Conservation (phyloP, 2,329 filamentous ascomycete genomes). For the Fusarium sp. region DNA sequence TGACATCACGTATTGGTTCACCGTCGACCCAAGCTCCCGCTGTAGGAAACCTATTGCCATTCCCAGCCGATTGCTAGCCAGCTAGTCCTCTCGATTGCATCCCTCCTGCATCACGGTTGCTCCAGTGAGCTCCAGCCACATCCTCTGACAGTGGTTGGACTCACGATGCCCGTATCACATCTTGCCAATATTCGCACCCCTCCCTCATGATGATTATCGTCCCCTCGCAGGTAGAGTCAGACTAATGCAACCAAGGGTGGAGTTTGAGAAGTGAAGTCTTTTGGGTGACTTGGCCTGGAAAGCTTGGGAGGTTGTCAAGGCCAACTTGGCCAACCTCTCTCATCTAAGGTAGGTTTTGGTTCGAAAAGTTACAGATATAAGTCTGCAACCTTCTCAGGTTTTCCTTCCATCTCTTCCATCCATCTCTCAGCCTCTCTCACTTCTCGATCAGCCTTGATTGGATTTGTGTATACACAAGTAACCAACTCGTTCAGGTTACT, state of each 20-base stretch:
- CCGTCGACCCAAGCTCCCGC: background rate
- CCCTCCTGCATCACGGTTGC: slow-evolving; percentile 34
- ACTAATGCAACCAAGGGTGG: slow-evolving; percentile 39
- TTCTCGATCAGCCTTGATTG: slow-evolving; percentile 13
- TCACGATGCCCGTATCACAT: slow-evolving; percentile 39
- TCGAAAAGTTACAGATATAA: slow-evolving; percentile 39
- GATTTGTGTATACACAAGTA: slow-evolving; percentile 33
- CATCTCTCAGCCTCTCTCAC: slow-evolving; percentile 26
- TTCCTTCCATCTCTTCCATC: slow-evolving; percentile 24
- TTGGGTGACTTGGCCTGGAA: slow-evolving; percentile 20
- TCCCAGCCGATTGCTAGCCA: slow-evolving; percentile 11
- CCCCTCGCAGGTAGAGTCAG: slow-evolving; percentile 25
- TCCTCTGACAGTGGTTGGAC: slow-evolving; percentile 33
- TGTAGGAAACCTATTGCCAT: slow-evolving; percentile 9
- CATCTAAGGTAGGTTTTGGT: background rate
- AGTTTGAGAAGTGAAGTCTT: slow-evolving; percentile 29
- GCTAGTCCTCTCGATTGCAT: slow-evolving; percentile 20
- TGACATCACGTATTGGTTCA: slow-evolving; percentile 34
- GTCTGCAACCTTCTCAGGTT: slow-evolving; percentile 19
- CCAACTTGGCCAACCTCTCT: slow-evolving; percentile 22
- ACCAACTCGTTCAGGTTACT: slow-evolving; percentile 47
- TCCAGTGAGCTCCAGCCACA: slow-evolving; percentile 45
- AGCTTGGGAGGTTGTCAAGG: slow-evolving; percentile 34
- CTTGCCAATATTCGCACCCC: slow-evolving; percentile 38
- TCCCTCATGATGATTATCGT: slow-evolving; percentile 34